Percentiles rank a stretch among this genome's conserved stretches.
Evolutionary conservation across 1,284 basidiomycete genomes (phyloP).

Genomic region (Fomitopsis betulina): DNA sequence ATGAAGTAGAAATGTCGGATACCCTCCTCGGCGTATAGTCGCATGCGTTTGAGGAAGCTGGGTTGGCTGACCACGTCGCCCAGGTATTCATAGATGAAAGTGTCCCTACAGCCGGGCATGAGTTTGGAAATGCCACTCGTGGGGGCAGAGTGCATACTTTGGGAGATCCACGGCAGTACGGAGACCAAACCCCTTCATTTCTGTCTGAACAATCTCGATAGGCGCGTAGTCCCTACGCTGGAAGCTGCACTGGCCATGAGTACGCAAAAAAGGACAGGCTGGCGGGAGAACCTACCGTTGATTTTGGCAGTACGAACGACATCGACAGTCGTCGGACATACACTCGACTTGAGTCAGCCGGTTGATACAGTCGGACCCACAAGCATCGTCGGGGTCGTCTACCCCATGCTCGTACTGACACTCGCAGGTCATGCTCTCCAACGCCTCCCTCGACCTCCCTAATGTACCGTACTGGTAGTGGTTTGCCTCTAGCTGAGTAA

Average conservation of each 20-base stretch:
- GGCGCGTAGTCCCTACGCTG: conserved; percentile 81
- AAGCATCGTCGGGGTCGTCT: conserved; percentile 65
- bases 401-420: conserved; percentile 72
- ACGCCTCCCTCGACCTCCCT: conserved; percentile 82
- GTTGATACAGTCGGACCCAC: conserved; percentile 97
- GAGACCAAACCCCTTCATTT: conserved; percentile 94
- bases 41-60: conserved; percentile 92
- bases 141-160: conserved; percentile 41
- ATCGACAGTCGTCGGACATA: conserved; percentile 82
- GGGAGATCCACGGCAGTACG: conserved; percentile 69
- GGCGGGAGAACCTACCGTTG: conserved; percentile 67
- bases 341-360: conserved; percentile 97
- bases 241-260: conserved; percentile 53
- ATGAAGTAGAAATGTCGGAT: conserved; percentile 99
- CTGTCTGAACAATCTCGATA: conserved; percentile 90
- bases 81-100: conserved; percentile 97
- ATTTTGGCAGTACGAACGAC: conserved; percentile 82
- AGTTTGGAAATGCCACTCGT: not conserved
- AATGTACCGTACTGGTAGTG: conserved; percentile 87
- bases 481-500: conserved; percentile 72
- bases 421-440: conserved; percentile 93
- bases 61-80: conserved; percentile 92
- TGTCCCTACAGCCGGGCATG: conserved; percentile 54
- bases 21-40: conserved; percentile 89
- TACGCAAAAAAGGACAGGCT: not conserved